Evolutionary conservation across 2,329 filamentous ascomycete species (phyloP).

Genomic region (Fusarium austroafricanum): DNA sequence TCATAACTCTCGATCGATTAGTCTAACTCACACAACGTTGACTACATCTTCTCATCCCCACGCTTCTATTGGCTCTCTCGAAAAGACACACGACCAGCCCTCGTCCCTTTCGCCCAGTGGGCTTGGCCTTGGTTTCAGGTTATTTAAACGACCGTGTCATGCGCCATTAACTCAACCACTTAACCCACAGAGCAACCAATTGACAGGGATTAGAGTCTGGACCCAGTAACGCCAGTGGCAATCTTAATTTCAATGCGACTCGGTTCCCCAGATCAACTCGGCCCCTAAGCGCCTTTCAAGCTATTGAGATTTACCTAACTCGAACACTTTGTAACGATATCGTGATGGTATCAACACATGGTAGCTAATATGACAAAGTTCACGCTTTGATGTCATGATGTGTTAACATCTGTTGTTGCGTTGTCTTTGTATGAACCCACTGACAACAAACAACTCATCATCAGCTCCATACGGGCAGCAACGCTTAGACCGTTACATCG

Average conservation of each 20-base stretch:
- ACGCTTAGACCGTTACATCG: not conserved
- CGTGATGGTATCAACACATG: not conserved
- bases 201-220: constrained; percentile 17
- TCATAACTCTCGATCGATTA: not conserved
- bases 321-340: not conserved
- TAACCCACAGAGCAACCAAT: not conserved
- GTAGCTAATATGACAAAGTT: too few relatives aligned
- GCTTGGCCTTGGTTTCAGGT: constrained; percentile 37
- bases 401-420: not conserved
- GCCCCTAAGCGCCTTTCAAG: not conserved
- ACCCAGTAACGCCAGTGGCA: constrained; percentile 35
- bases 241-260: constrained; percentile 33
- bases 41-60: too few relatives aligned
- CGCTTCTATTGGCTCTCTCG: too few relatives aligned
- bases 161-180: constrained; percentile 25
- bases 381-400: not conserved
- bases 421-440: not conserved
- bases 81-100: too few relatives aligned
- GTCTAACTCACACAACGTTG: not conserved
- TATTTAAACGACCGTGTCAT: constrained; percentile 33
- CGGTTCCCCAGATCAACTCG: constrained; percentile 16
- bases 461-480: constrained; percentile 17
- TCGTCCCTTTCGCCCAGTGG: not conserved
- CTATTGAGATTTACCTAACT: not conserved
- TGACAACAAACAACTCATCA: constrained; percentile 30